Percentiles rank a stretch among this genome's conserved stretches.
Evolutionary conservation across 2,329 filamentous ascomycete species (phyloP).

Genomic region (Graphilbum ipis-grandicollis): DNA sequence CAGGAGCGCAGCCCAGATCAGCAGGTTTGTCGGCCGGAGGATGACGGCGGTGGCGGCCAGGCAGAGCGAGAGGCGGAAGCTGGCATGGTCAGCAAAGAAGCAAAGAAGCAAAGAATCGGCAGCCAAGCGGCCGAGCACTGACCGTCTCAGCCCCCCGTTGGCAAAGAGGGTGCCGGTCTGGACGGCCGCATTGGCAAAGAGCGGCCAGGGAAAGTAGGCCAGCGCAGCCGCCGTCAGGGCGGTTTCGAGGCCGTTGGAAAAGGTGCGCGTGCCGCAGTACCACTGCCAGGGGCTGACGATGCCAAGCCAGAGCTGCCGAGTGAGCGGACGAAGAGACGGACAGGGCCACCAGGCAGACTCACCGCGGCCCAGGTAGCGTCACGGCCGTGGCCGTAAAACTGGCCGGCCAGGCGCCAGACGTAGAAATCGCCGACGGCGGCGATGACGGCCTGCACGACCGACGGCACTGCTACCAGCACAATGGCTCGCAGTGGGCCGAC

Average conservation of each 20-base stretch:
- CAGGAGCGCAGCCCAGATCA: constrained; percentile 64
- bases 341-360: constrained; percentile 16
- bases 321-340: neutral
- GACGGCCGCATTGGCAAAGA: constrained; percentile 26
- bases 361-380: constrained; percentile 54
- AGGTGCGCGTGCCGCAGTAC: constrained; percentile 84
- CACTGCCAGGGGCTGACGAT: constrained; percentile 82
- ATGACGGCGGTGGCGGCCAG: constrained; percentile 71
- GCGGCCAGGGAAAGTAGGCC: constrained; percentile 73
- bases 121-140: neutral
- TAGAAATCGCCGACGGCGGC: constrained; percentile 71
- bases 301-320: constrained; percentile 46
- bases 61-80: constrained; percentile 46
- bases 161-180: constrained; percentile 16
- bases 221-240: constrained; percentile 67
- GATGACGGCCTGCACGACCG: constrained; percentile 57
- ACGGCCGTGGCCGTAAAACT: constrained; percentile 50
- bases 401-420: constrained; percentile 66
- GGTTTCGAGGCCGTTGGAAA: constrained; percentile 91
- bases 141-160: constrained; percentile 1
- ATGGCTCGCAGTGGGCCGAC: constrained; percentile 41
- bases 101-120: neutral
- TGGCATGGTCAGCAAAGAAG: constrained; percentile 12
- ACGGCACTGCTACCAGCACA: constrained; percentile 55
- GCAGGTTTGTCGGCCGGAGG: constrained; percentile 71